Evolutionary conservation across 2,329 filamentous ascomycete genomes (phyloP).

Genomic region (Phyllosticta citribraziliensis): DNA sequence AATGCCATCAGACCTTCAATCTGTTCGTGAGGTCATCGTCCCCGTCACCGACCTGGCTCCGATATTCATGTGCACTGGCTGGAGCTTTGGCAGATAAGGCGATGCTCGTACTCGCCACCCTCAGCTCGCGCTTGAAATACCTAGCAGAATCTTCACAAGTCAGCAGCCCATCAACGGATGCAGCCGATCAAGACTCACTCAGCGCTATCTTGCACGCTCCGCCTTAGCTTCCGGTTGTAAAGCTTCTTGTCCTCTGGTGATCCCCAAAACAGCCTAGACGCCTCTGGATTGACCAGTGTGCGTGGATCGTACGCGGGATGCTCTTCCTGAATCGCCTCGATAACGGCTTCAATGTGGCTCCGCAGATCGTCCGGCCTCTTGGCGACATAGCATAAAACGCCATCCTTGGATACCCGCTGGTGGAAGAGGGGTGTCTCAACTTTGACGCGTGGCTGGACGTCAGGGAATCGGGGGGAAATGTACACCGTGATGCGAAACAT

Average conservation of each 20-base stretch:
- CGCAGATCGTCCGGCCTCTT: conserved; percentile 66
- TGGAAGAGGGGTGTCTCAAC: conserved; percentile 81
- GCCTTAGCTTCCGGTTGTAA: conserved; percentile 72
- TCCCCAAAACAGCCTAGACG: conserved; percentile 81
- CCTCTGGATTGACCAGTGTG: conserved; percentile 77
- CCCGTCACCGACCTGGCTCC: neutral
- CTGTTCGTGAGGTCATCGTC: neutral
- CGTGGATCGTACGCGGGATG: conserved; percentile 82
- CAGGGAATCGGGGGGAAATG: conserved; percentile 77
- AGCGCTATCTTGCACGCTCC: conserved; percentile 55
- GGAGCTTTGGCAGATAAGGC: neutral
- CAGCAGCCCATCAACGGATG: neutral
- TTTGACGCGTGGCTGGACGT: conserved; percentile 74
- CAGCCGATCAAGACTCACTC: conserved; percentile 23
- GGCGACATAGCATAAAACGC: conserved; percentile 67
- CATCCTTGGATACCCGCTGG: conserved; percentile 70
- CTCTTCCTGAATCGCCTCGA: conserved; percentile 77
- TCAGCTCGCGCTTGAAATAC: too few species aligned
- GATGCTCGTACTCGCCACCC: neutral
- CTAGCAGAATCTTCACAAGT: neutral
- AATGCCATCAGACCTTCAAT: neutral
- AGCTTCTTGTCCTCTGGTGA: conserved; percentile 65
- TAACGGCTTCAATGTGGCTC: conserved; percentile 74
- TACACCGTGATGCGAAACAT: conserved; percentile 72
- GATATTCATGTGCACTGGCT: neutral